Evolutionary conservation across 2,329 filamentous ascomycete genomes (phyloP).

Genomic region (Ceratocystis huliohia): DNA sequence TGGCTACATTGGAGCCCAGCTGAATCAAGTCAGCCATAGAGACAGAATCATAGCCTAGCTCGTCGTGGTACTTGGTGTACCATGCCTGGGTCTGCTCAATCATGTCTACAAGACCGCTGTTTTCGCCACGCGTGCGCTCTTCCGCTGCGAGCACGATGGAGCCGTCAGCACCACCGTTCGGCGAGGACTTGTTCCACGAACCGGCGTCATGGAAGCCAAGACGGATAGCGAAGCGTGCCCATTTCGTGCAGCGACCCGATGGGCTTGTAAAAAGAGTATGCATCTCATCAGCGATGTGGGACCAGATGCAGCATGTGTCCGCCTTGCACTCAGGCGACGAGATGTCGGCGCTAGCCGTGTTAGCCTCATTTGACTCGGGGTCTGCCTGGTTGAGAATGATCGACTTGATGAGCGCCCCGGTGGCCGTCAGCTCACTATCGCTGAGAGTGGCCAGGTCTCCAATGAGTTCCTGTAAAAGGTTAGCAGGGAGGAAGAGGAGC

Average conservation of each 20-base stretch:
- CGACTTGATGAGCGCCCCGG: constrained; percentile 30
- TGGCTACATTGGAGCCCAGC: constrained; percentile 39
- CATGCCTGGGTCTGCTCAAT: constrained; percentile 31
- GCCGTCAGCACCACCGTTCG: constrained; percentile 36
- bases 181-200: constrained; percentile 31
- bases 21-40: constrained; percentile 44
- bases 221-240: constrained; percentile 35
- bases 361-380: constrained; percentile 24
- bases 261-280: constrained; percentile 28
- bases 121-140: constrained; percentile 31
- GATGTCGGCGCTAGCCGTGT: constrained; percentile 22
- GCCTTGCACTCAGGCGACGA: constrained; percentile 27
- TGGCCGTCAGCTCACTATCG: constrained; percentile 27
- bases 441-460: constrained; percentile 31
- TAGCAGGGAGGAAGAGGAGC: background rate
- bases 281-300: constrained; percentile 33
- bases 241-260: constrained; percentile 32
- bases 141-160: constrained; percentile 32
- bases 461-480: constrained; percentile 25
- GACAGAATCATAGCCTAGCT: constrained; percentile 28
- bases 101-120: constrained; percentile 37
- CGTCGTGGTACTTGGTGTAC: constrained; percentile 30
- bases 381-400: constrained; percentile 28
- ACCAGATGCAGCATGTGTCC: constrained; percentile 36
- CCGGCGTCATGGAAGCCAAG: constrained; percentile 39